Evolutionary conservation across 31 red algal genomes (phyloP).

Genomic region (Endocladia muricata): DNA sequence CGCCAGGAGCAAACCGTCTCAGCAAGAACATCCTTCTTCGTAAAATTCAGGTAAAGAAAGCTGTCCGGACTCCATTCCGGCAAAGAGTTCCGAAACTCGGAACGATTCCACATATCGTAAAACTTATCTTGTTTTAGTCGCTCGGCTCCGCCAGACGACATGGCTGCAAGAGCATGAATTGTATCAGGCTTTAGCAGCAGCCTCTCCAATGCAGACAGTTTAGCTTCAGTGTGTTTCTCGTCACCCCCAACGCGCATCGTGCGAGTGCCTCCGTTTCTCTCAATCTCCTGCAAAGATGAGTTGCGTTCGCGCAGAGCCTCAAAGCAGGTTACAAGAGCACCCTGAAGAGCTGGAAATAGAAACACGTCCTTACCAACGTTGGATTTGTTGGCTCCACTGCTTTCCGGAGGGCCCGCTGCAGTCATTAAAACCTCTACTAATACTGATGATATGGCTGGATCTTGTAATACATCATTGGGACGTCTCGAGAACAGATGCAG

Average conservation of each 20-base stretch:
- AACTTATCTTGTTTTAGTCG: conserved; percentile 32
- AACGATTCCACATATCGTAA: conserved; percentile 28
- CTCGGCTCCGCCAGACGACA: conserved; percentile 39
- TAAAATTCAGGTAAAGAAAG: conserved; percentile 19
- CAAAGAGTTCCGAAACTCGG: conserved; percentile 27
- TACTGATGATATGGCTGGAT: conserved; percentile 47
- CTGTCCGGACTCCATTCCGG: conserved; percentile 1
- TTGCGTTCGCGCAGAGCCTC: conserved; percentile 47
- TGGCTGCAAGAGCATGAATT: conserved; percentile 38
- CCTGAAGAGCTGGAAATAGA: conserved; percentile 50
- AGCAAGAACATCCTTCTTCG: not conserved
- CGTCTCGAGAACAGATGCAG: conserved; percentile 43
- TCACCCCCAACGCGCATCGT: not conserved
- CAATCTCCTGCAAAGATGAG: conserved; percentile 9
- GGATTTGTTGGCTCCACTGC: no score
- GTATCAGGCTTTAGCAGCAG: conserved; percentile 41
- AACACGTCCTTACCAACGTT: conserved; percentile 17
- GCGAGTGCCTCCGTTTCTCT: not conserved
- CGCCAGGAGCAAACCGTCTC: conserved; percentile 22
- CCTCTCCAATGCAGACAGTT: conserved; percentile 41
- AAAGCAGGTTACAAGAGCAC: conserved; percentile 35
- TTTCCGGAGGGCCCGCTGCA: not conserved
- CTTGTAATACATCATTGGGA: conserved; percentile 36
- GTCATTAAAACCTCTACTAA: conserved; percentile 27
- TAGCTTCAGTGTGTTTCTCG: not conserved